Evolutionary conservation across 306 rosid species (phyloP), one percentile per base, ranked within the genome.

Genomic region (Hippophae gyantsensis): DNA sequence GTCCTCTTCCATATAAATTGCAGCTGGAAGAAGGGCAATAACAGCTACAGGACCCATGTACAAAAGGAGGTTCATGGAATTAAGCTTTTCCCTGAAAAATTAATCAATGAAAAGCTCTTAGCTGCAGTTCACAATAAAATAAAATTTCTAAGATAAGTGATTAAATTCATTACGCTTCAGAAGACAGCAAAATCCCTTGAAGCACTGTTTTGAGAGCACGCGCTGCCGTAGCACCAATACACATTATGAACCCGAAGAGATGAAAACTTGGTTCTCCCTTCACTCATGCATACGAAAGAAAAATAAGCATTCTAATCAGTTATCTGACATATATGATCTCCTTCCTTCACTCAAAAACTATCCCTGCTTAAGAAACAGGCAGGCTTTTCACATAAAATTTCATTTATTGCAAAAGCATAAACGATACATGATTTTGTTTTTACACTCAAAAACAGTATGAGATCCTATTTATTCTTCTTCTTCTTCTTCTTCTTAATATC

Each of bases 1-100:
- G 62, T 93, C 89, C 52, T 89, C 97, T 71, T 93, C 99, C 99
- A 93, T 93, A 47, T 80, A 23, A 59, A 93, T 90, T 41, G 99
- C 83, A 54, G 99, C 99, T 9, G 99, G 99, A 69, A 93, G 99
- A 69, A 93, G 95, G 76, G 89, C 86, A 57, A 86, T 86, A 67
- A 93, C 99, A 42, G 99, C 99, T 74, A 89, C 81, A 25, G 99
- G 99, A 74, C 97, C 97, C 99, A 93, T 93, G 75, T 93, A 93
- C 43, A 93, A 90, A 18, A 93, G 94, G 57, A 93, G 97, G 77
- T 93, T 93, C 99, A 93, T 93, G 18, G 99, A 93, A 74, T 93
- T 93, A 88, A 93, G 78, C 94, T 93, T 93, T 84, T 93, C 99
- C 68, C 99, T 57, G 42, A 69, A 74, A 44, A 71, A 67, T 56